These are phyloP conservation scores for Abrus precatorius DNA, from an alignment of 306 rosid genomes.

Conservation along the genomic window DNA sequence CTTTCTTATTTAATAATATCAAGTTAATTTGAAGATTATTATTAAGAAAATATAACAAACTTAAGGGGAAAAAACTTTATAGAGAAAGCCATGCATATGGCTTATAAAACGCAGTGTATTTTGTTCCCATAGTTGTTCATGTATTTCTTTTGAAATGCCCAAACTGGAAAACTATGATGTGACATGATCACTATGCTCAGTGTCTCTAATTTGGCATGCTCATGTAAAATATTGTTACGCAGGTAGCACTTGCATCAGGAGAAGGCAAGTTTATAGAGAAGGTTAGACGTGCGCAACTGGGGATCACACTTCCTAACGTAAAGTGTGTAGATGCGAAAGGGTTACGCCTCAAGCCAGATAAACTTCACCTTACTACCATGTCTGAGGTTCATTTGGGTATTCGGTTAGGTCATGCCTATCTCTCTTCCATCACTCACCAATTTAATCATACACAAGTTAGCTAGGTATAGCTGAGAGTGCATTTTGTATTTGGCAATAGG, in stretches of 20 bases:
- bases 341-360: slow-evolving; percentile 53
- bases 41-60: too few relatives aligned
- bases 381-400: slow-evolving; percentile 65
- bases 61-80: too few relatives aligned
- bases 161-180: too few relatives aligned
- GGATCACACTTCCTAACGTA: slow-evolving; percentile 51
- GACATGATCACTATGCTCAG: too few relatives aligned
- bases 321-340: slow-evolving; percentile 66
- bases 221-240: neutral
- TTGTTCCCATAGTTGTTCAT: too few relatives aligned
- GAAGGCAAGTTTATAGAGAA: slow-evolving; percentile 62
- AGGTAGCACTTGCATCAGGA: slow-evolving; percentile 76
- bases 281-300: slow-evolving; percentile 69
- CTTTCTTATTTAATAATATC: too few relatives aligned
- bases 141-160: too few relatives aligned
- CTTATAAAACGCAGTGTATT: too few relatives aligned
- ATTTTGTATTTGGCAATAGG: neutral
- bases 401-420: slow-evolving; percentile 57
- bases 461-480: neutral
- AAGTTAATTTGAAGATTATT: too few relatives aligned
- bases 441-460: slow-evolving; percentile 29
- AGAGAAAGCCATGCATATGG: too few relatives aligned
- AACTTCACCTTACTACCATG: slow-evolving; percentile 65
- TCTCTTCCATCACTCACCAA: slow-evolving; percentile 26
- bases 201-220: neutral